A percentile compares a stretch with the other conserved stretches of the same genome.
These are phyloP conservation scores for Pythium chondricola DNA, from an alignment of 352 stramenopile species.

Conservation along the genomic window DNA sequence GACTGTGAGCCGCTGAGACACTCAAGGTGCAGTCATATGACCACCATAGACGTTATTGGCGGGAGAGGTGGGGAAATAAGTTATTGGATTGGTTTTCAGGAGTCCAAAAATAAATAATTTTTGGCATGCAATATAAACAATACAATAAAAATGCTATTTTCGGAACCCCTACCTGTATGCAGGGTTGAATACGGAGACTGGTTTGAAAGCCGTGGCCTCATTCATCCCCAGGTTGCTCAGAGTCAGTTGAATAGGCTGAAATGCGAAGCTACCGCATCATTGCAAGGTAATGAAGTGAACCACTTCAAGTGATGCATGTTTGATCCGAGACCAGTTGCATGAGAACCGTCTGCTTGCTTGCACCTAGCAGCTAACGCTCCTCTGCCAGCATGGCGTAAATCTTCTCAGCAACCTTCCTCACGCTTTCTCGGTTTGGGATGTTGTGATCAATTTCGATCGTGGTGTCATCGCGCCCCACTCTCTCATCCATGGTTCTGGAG, in stretches of 20 bases:
- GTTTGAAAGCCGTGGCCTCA: no score
- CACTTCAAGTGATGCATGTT: no score
- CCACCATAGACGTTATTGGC: not conserved
- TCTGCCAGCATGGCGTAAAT: conserved; percentile 6
- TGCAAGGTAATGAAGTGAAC: no score
- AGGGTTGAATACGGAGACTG: no score
- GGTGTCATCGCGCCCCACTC: conserved; percentile 2
- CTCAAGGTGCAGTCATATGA: not conserved
- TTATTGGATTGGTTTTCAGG: not conserved
- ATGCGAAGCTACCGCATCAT: no score
- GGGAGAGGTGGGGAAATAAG: not conserved
- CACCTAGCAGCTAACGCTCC: no score
- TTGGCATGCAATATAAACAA: not conserved
- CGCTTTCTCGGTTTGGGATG: conserved; percentile 4
- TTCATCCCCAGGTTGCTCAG: no score
- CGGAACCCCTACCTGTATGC: not conserved
- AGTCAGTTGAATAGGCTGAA: no score
- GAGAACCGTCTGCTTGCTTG: no score
- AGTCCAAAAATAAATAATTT: not conserved
- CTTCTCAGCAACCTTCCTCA: conserved; percentile 6
- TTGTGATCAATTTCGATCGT: conserved; percentile 1
- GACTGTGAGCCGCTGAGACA: not conserved
- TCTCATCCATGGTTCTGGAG: conserved; percentile 21
- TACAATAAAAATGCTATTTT: not conserved
- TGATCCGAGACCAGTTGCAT: no score